Percentiles rank a stretch among this genome's conserved stretches.
Conservation (phyloP, 208 protist species). For the Trypanosoma caninum region DNA sequence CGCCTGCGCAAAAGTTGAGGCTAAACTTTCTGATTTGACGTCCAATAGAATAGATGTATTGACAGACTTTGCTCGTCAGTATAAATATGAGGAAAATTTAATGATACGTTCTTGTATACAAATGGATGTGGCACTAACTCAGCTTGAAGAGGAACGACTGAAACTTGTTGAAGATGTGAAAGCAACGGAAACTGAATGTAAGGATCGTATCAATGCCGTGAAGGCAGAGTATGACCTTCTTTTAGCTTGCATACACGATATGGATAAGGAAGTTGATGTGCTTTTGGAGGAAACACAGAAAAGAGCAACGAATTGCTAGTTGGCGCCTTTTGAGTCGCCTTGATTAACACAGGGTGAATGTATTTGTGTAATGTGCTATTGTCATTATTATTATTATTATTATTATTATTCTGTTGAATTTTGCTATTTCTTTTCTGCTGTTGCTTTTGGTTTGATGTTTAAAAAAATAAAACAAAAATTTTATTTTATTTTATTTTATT, state of each 20-base stretch:
- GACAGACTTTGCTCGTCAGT: slow-evolving; percentile 77
- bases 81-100: slow-evolving; percentile 76
- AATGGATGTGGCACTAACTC: slow-evolving; percentile 52
- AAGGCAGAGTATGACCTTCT: slow-evolving; percentile 59
- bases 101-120: slow-evolving; percentile 48
- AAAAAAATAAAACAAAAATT: neutral
- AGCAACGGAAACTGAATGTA: slow-evolving; percentile 43
- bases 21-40: slow-evolving; percentile 27
- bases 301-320: neutral
- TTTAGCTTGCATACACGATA: slow-evolving; percentile 50
- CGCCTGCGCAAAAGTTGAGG: slow-evolving; percentile 25
- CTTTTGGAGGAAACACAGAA: slow-evolving; percentile 38
- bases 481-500: neutral
- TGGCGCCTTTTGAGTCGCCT: neutral
- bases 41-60: slow-evolving; percentile 77
- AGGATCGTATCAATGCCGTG: slow-evolving; percentile 57
- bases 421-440: neutral
- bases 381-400: neutral
- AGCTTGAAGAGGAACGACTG: slow-evolving; percentile 58
- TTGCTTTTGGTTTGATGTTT: neutral
- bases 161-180: slow-evolving; percentile 52
- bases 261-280: slow-evolving; percentile 82
- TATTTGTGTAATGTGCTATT: neutral
- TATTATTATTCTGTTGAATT: neutral
- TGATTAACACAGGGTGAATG: slow-evolving; percentile 5